phyloP scores from a whole-genome alignment of 371 early-diverging fungal genomes.

The Synchytrium microbalum region DNA sequence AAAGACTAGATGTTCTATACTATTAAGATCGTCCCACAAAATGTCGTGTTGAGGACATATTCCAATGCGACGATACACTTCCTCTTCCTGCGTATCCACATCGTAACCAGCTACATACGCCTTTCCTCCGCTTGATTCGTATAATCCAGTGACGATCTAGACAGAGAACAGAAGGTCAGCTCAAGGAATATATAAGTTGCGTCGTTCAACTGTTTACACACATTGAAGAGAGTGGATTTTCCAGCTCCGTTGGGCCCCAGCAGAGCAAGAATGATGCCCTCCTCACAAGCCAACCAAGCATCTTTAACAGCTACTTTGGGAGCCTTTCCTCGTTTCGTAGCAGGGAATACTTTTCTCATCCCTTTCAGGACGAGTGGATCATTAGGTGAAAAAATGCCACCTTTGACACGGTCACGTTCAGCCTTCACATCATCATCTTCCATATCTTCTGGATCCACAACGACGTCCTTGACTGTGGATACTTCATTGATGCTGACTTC shows the following conservation, averaged over 20 bases:
- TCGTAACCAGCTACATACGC: constrained; percentile 56
- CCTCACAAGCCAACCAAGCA: constrained; percentile 55
- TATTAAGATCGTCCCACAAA: constrained; percentile 68
- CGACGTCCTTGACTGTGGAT: no score
- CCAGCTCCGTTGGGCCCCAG: constrained; percentile 37
- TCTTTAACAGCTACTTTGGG: constrained; percentile 46
- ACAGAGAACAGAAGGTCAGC: constrained; percentile 57
- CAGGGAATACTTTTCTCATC: constrained; percentile 43
- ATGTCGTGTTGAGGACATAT: constrained; percentile 71
- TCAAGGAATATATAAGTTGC: neutral
- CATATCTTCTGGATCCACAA: constrained; percentile 1
- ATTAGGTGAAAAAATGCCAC: neutral
- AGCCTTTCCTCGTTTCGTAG: neutral
- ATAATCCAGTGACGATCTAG: constrained; percentile 60
- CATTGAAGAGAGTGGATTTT: neutral
- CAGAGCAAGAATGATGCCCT: constrained; percentile 51
- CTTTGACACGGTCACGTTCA: neutral
- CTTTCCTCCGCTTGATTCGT: constrained; percentile 50
- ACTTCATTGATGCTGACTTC: no score
- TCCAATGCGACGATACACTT: constrained; percentile 60
- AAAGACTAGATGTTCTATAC: constrained; percentile 63
- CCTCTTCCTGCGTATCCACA: constrained; percentile 40
- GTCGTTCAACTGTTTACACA: neutral
- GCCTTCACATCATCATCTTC: constrained; percentile 5
- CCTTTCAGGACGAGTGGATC: constrained; percentile 48